Conservation (phyloP, 2,329 filamentous ascomycete species). For the Scorias spongiosa region DNA sequence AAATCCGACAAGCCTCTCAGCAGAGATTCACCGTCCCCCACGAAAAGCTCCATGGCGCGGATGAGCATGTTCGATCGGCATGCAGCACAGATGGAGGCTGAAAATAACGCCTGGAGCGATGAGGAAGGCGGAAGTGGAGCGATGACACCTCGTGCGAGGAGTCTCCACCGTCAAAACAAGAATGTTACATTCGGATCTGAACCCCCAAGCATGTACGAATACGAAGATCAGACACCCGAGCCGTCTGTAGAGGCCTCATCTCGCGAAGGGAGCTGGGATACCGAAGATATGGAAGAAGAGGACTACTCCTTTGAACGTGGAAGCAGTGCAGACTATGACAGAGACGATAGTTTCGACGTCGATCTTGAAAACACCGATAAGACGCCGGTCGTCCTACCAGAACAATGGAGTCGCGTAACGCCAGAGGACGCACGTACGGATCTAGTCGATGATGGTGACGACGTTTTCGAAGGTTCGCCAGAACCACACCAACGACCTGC, state of each 20-base stretch:
- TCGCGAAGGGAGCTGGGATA: conserved; percentile 85
- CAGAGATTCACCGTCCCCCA: conserved; percentile 55
- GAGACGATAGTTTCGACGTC: conserved; percentile 75
- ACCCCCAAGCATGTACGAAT: conserved; percentile 90
- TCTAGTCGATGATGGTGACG: conserved; percentile 40
- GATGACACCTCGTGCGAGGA: conserved; percentile 41
- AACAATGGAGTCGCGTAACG: conserved; percentile 79
- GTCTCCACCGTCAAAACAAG: conserved; percentile 73
- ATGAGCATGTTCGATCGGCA: conserved; percentile 41
- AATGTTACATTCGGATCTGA: conserved; percentile 94
- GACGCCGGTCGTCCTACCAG: conserved; percentile 91
- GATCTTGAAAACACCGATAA: conserved; percentile 92
- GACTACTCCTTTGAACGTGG: conserved; percentile 48
- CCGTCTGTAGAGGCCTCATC: conserved; percentile 76
- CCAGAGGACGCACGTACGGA: conserved; percentile 45
- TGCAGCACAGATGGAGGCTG: conserved; percentile 46
- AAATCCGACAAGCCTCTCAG: conserved; percentile 32
- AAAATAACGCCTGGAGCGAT: conserved; percentile 52
- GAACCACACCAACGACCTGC: conserved; percentile 35
- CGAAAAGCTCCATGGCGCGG: conserved; percentile 74
- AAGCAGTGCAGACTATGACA: conserved; percentile 47
- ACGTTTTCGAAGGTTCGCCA: conserved; percentile 46
- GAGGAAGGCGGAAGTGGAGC: conserved; percentile 31
- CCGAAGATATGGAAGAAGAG: conserved; percentile 54
- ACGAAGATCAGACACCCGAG: conserved; percentile 94